Conservation (phyloP, 2,329 filamentous ascomycete genomes). For the Curvularia sp. region DNA sequence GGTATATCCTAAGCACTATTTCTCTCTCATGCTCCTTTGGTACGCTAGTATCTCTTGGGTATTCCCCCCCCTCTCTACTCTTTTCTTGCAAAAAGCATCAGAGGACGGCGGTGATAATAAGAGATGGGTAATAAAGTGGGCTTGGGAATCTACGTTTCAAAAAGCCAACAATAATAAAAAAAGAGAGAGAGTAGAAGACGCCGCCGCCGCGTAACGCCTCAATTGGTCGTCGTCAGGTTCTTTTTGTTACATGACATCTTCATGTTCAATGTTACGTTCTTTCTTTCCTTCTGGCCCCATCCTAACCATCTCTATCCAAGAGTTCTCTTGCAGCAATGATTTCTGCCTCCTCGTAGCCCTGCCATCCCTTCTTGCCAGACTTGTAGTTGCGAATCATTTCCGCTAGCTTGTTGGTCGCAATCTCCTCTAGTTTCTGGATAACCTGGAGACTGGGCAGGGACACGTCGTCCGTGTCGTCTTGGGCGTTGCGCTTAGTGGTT, state of each 20-base stretch:
- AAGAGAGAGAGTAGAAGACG: background rate
- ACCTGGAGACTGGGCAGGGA: conserved; percentile 64
- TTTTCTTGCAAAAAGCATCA: too few relatives aligned
- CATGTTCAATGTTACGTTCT: background rate
- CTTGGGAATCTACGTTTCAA: background rate
- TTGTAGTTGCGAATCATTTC: conserved; percentile 73
- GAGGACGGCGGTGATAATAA: background rate
- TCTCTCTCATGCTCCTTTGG: background rate
- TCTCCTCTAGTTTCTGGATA: conserved; percentile 72
- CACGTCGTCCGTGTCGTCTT: conserved; percentile 51
- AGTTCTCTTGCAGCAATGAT: conserved; percentile 74
- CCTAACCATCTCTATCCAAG: conserved; percentile 60
- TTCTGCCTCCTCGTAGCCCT: conserved; percentile 75
- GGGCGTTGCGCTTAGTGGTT: conserved; percentile 35
- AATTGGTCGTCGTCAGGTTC: background rate
- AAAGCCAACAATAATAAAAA: background rate
- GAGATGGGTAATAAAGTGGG: background rate
- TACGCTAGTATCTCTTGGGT: background rate
- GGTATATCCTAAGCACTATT: too few relatives aligned
- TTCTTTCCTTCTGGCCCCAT: background rate
- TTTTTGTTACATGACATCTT: background rate
- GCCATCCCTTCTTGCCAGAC: conserved; percentile 70
- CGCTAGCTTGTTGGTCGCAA: conserved; percentile 74
- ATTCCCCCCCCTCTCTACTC: too few relatives aligned
- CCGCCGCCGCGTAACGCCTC: conserved; percentile 1